These are phyloP conservation scores for Pisolithus marmoratus DNA, from an alignment of 768 basidiomycete species.

Conservation along the genomic window DNA sequence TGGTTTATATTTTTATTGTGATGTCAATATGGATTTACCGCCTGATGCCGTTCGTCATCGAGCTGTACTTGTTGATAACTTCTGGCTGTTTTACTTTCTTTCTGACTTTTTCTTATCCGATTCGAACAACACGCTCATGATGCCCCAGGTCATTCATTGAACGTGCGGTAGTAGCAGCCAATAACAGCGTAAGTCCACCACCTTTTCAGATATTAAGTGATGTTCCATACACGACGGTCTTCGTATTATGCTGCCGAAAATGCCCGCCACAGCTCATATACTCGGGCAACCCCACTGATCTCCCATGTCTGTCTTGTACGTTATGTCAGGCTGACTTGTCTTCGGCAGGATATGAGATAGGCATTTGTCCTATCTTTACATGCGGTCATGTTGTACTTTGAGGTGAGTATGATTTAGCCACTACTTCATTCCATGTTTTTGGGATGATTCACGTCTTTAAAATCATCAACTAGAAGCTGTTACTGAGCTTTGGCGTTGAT, in stretches of 20 bases:
- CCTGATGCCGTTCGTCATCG: constrained; percentile 10
- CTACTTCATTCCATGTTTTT: neutral
- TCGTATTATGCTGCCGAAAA: constrained; percentile 82
- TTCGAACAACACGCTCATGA: neutral
- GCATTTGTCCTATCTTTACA: no score
- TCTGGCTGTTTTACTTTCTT: constrained; percentile 7
- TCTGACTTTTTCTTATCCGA: constrained; percentile 46
- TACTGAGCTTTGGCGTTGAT: constrained; percentile 73
- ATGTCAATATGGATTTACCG: constrained; percentile 12
- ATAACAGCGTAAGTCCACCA: neutral
- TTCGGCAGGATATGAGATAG: neutral
- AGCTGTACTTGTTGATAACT: constrained; percentile 18
- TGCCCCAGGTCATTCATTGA: neutral
- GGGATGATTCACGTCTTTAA: constrained; percentile 23
- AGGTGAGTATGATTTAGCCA: constrained; percentile 7
- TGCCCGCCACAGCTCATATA: constrained; percentile 88
- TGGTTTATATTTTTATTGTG: constrained; percentile 1
- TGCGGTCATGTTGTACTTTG: neutral
- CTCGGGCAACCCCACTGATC: constrained; percentile 80
- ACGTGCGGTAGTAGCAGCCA: neutral
- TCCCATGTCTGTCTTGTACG: neutral
- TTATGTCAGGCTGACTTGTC: neutral
- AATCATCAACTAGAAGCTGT: constrained; percentile 88
- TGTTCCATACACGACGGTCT: constrained; percentile 72
- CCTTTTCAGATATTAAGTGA: neutral